A percentile compares a stretch with the other conserved stretches of the same genome.
phyloP scores from a whole-genome alignment of 1,284 basidiomycete genomes.

The Papiliotrema terrestris region DNA sequence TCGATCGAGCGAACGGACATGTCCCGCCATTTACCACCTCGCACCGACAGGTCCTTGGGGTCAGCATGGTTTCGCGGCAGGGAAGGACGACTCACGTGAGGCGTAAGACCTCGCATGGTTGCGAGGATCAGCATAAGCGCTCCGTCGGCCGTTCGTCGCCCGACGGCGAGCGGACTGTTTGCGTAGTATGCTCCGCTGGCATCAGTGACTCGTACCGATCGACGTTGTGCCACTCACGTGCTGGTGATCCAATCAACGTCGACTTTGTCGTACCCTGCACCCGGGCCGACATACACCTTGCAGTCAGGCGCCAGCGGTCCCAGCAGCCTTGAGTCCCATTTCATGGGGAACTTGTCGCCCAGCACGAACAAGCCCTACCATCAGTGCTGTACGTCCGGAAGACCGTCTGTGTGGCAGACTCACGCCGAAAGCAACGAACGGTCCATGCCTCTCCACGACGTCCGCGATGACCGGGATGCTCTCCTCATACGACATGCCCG shows the following conservation, averaged over 20 bases:
- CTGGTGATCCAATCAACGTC: slow-evolving; percentile 23
- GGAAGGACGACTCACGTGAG: slow-evolving; percentile 12
- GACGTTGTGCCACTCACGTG: slow-evolving; percentile 11
- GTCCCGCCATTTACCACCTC: slow-evolving; percentile 20
- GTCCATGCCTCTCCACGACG: slow-evolving; percentile 14
- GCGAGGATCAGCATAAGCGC: slow-evolving; percentile 27
- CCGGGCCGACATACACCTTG: slow-evolving; percentile 22
- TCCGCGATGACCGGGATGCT: neutral
- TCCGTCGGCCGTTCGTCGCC: slow-evolving; percentile 33
- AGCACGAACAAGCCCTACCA: slow-evolving; percentile 18
- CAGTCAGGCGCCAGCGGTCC: slow-evolving; percentile 19
- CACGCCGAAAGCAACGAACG: slow-evolving; percentile 24
- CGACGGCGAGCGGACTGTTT: slow-evolving; percentile 33
- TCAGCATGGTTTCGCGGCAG: neutral
- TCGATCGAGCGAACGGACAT: slow-evolving; percentile 11
- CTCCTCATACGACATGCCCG: neutral
- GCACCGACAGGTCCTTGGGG: slow-evolving; percentile 15
- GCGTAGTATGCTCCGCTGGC: slow-evolving; percentile 29
- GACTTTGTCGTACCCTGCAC: slow-evolving; percentile 30
- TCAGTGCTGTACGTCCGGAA: neutral
- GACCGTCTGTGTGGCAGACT: slow-evolving; percentile 4
- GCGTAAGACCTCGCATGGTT: slow-evolving; percentile 21
- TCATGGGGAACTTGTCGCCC: slow-evolving; percentile 17
- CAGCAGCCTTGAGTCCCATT: slow-evolving; percentile 20
- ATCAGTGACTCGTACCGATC: neutral